A percentile compares a stretch with the other conserved stretches of the same genome.
These are phyloP conservation scores for Vitis riparia DNA, from an alignment of 164 flowering plant species.

Conservation along the genomic window DNA sequence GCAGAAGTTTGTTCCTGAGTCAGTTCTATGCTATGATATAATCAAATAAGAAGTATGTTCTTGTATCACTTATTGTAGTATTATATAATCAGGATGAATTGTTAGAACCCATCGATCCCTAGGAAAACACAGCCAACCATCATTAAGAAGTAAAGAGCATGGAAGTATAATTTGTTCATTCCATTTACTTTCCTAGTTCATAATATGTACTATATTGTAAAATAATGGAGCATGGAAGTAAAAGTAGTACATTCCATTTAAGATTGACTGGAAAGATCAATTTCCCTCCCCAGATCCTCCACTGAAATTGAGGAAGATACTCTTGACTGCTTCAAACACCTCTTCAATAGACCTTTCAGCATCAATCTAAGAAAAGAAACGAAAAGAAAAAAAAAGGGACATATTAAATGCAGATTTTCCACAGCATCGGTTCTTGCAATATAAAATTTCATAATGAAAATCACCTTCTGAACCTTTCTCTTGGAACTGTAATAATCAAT, in stretches of 20 bases:
- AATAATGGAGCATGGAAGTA: not conserved
- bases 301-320: not conserved
- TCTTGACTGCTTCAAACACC: constrained; percentile 18
- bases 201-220: too few relatives aligned
- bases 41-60: too few relatives aligned
- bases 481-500: constrained; percentile 24
- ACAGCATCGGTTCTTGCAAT: not conserved
- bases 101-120: too few relatives aligned
- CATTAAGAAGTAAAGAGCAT: too few relatives aligned
- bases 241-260: not conserved
- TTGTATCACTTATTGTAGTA: too few relatives aligned
- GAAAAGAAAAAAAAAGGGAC: not conserved
- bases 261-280: not conserved
- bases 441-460: not conserved
- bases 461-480: constrained; percentile 30
- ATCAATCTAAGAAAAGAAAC: constrained; percentile 4
- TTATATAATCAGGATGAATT: too few relatives aligned
- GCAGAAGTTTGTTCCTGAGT: too few relatives aligned
- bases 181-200: too few relatives aligned
- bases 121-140: too few relatives aligned
- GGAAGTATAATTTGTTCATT: too few relatives aligned
- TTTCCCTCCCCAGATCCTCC: not conserved
- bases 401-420: not conserved
- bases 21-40: too few relatives aligned
- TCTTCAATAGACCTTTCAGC: constrained; percentile 17